phyloP scores from a whole-genome alignment of 2,329 filamentous ascomycete genomes.

The Helotiales sp. region DNA sequence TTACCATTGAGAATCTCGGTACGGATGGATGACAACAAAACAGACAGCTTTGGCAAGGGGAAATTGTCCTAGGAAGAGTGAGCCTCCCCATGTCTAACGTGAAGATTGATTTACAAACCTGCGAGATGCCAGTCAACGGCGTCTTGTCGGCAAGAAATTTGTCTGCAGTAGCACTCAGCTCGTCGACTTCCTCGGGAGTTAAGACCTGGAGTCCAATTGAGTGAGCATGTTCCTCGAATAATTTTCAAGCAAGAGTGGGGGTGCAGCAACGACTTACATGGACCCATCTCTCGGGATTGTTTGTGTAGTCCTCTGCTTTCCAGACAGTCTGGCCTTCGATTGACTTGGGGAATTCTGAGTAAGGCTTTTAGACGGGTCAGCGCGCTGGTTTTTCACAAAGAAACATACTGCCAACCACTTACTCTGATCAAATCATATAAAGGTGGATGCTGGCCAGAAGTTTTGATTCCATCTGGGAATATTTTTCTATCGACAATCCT shows the following conservation, averaged over 20 bases:
- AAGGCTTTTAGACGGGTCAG: constrained; percentile 44
- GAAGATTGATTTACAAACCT: no score
- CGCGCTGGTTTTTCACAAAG: neutral
- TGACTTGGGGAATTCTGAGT: constrained; percentile 67
- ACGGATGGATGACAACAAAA: constrained; percentile 55
- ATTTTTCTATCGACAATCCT: constrained; percentile 28
- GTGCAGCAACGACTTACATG: constrained; percentile 45
- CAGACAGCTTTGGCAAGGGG: constrained; percentile 53
- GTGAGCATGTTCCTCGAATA: no score
- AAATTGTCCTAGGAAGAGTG: constrained; percentile 8
- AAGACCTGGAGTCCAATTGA: constrained; percentile 45
- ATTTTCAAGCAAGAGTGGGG: neutral
- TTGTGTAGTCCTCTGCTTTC: constrained; percentile 46
- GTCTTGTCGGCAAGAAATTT: constrained; percentile 64
- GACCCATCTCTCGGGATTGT: constrained; percentile 56
- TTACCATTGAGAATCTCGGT: constrained; percentile 77
- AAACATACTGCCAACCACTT: neutral
- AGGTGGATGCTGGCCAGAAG: constrained; percentile 71
- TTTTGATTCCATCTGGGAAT: constrained; percentile 40
- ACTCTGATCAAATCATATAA: constrained; percentile 58
- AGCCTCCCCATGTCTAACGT: no score
- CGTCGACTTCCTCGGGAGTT: constrained; percentile 62
- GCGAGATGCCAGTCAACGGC: constrained; percentile 70
- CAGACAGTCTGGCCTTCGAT: constrained; percentile 74
- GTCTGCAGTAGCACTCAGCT: constrained; percentile 67